Conservation (phyloP, 2,329 filamentous ascomycete genomes). For the Endoconidiophora laricicola region DNA sequence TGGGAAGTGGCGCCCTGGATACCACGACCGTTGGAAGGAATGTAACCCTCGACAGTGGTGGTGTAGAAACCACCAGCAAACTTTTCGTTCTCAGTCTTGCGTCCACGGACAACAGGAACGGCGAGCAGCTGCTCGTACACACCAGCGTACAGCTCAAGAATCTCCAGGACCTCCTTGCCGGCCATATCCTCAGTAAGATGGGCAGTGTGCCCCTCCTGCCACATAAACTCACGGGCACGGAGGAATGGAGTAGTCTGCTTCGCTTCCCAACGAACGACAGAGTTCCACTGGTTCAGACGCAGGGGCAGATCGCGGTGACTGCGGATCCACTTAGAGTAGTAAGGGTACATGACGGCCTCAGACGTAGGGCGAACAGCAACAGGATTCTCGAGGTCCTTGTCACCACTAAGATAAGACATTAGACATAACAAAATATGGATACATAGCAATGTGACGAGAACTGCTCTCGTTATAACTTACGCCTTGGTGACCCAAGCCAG, state of each 20-base stretch:
- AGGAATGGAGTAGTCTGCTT: slow-evolving; percentile 84
- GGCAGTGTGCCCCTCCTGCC: slow-evolving; percentile 90
- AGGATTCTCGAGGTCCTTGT: slow-evolving; percentile 75
- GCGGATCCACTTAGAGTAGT: slow-evolving; percentile 94
- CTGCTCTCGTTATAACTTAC: slow-evolving; percentile 27
- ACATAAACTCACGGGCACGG: slow-evolving; percentile 84
- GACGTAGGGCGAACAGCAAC: slow-evolving; percentile 53
- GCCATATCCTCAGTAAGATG: slow-evolving; percentile 74
- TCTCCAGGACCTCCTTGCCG: slow-evolving; percentile 74
- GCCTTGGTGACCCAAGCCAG: slow-evolving; percentile 79
- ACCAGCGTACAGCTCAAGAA: slow-evolving; percentile 79
- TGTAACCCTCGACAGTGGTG: slow-evolving; percentile 92
- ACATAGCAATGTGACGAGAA: too few relatives aligned
- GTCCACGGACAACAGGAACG: slow-evolving; percentile 82
- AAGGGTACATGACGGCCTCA: slow-evolving; percentile 81
- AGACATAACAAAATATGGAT: too few relatives aligned
- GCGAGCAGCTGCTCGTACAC: slow-evolving; percentile 90
- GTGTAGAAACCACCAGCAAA: slow-evolving; percentile 95
- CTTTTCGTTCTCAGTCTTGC: slow-evolving; percentile 96
- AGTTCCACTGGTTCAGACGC: slow-evolving; percentile 97
- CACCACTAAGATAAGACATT: slow-evolving; percentile 41
- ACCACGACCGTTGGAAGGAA: slow-evolving; percentile 84
- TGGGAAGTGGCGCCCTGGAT: slow-evolving; percentile 95
- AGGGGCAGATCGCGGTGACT: slow-evolving; percentile 89
- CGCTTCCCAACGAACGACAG: slow-evolving; percentile 82